These are phyloP conservation scores for apple (Malus domestica) DNA, from an alignment of 306 rosid genomes.

Conservation along the genomic window DNA sequence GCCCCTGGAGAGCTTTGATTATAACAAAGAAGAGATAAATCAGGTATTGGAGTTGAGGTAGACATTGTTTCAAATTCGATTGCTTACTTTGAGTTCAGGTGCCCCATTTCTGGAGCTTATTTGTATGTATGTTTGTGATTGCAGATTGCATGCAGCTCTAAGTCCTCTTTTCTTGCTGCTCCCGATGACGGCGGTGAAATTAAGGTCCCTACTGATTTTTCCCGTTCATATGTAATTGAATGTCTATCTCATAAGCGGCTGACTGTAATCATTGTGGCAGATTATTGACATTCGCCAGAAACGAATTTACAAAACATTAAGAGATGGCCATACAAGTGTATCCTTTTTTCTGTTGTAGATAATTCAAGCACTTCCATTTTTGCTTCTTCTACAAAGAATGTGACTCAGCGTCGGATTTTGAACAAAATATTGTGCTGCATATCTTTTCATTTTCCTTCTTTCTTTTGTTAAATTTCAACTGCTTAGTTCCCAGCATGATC, in stretches of 20 bases:
- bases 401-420: conserved; percentile 3
- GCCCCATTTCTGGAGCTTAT: neutral
- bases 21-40: conserved; percentile 91
- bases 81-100: neutral
- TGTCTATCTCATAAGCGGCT: conserved; percentile 11
- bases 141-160: conserved; percentile 73
- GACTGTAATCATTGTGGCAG: conserved; percentile 48
- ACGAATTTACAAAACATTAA: conserved; percentile 74
- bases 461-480: neutral
- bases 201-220: conserved; percentile 42
- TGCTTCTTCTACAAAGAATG: conserved; percentile 10
- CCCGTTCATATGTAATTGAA: neutral
- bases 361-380: neutral
- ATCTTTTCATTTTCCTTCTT: neutral
- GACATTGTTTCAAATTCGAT: neutral
- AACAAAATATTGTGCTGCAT: conserved; percentile 1
- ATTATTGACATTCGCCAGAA: conserved; percentile 76
- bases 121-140: neutral
- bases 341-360: conserved; percentile 35
- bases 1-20: conserved; percentile 58
- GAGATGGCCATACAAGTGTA: conserved; percentile 88
- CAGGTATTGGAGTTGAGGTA: conserved; percentile 40
- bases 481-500: neutral
- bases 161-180: conserved; percentile 84
- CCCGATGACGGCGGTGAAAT: conserved; percentile 91